phyloP scores from a whole-genome alignment of 1,139 yeast species.

The Yamadazyma diddensiae region DNA sequence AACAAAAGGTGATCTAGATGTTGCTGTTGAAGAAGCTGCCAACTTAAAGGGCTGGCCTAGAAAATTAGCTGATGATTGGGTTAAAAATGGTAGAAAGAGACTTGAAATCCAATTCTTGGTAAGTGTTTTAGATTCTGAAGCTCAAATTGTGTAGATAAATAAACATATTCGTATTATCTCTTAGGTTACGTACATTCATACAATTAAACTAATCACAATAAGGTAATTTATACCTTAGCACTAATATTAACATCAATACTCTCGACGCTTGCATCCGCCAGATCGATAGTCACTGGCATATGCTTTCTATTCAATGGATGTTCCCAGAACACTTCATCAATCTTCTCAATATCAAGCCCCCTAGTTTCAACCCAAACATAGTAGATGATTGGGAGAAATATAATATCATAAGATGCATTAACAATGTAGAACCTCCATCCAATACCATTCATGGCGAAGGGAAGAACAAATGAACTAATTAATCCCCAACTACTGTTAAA shows the following conservation, averaged over 20 bases:
- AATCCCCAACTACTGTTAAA: constrained; percentile 13
- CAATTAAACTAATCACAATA: too few relatives aligned
- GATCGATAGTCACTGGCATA: background rate
- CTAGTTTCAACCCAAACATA: constrained; percentile 17
- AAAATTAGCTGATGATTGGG: constrained; percentile 88
- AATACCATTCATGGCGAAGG: constrained; percentile 13
- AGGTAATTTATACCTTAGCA: constrained; percentile 1
- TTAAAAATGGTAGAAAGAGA: constrained; percentile 81
- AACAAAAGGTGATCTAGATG: constrained; percentile 72
- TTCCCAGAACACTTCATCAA: constrained; percentile 8
- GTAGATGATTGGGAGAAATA: constrained; percentile 13
- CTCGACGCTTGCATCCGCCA: constrained; percentile 3
- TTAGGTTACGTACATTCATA: too few relatives aligned
- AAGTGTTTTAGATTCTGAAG: constrained; percentile 59
- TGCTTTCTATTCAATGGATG: constrained; percentile 4
- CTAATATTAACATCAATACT: constrained; percentile 1
- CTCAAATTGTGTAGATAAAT: constrained; percentile 31
- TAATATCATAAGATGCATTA: constrained; percentile 12
- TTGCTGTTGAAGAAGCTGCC: constrained; percentile 91
- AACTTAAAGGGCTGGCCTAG: constrained; percentile 92
- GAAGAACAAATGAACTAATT: constrained; percentile 11
- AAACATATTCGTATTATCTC: background rate
- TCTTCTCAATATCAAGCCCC: constrained; percentile 8
- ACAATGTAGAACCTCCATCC: constrained; percentile 16
- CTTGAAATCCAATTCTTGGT: constrained; percentile 82